Evolutionary conservation across 345 rosid genomes (phyloP).

Genomic region (Sonneratia alba): DNA sequence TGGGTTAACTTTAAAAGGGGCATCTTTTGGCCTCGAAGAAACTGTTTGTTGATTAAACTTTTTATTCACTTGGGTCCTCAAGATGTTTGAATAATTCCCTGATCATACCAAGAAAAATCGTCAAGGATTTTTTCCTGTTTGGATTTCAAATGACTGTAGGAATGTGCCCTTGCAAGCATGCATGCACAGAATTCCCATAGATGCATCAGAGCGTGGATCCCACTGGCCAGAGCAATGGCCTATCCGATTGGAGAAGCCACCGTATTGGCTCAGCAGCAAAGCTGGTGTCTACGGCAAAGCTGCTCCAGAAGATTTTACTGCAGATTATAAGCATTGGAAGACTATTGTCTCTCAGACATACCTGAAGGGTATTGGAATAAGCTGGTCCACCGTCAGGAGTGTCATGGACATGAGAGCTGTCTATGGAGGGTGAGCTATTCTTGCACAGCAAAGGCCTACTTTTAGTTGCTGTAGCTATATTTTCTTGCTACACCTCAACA

Average conservation of each 20-base stretch:
- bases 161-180: slow-evolving; percentile 71
- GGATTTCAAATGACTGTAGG: slow-evolving; percentile 28
- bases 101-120: neutral
- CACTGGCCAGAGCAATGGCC: slow-evolving; percentile 76
- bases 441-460: neutral
- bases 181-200: slow-evolving; percentile 61
- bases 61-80: neutral
- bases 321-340: slow-evolving; percentile 65
- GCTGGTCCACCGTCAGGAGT: slow-evolving; percentile 67
- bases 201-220: slow-evolving; percentile 49
- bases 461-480: neutral
- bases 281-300: slow-evolving; percentile 61
- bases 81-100: neutral
- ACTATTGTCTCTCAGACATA: slow-evolving; percentile 48
- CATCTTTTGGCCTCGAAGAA: neutral
- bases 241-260: slow-evolving; percentile 44
- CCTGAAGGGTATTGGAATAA: slow-evolving; percentile 44
- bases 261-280: slow-evolving; percentile 61
- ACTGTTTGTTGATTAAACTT: neutral
- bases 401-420: slow-evolving; percentile 94
- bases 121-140: neutral
- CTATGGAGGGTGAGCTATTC: slow-evolving; percentile 68
- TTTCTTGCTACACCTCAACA: neutral
- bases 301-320: slow-evolving; percentile 52
- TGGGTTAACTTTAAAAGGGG: neutral